Conservation (phyloP, 148 eudicot genomes). For the Camellia sinensis region DNA sequence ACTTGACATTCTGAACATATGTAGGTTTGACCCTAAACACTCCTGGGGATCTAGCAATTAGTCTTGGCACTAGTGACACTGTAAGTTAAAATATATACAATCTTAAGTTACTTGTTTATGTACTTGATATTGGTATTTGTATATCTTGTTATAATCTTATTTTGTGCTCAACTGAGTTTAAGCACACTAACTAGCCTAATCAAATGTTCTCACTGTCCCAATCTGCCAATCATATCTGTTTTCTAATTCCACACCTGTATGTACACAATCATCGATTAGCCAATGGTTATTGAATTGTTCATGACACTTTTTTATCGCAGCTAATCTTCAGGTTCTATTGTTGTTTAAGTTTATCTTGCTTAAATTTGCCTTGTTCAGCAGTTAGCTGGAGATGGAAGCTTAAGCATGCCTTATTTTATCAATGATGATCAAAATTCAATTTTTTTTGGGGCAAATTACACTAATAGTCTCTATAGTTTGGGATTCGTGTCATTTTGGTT, state of each 20-base stretch:
- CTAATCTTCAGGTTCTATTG: background rate
- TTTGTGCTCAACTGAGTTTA: background rate
- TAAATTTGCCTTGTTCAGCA: background rate
- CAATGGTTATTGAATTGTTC: constrained; percentile 1
- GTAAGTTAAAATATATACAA: constrained; percentile 41
- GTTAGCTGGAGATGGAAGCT: background rate
- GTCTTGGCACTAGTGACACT: constrained; percentile 98
- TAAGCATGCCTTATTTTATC: background rate
- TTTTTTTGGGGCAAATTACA: too few relatives aligned
- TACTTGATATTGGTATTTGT: background rate
- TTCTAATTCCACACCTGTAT: background rate
- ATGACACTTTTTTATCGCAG: background rate
- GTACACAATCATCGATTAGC: background rate
- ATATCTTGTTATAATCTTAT: background rate
- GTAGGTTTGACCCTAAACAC: constrained; percentile 84
- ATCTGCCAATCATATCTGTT: background rate
- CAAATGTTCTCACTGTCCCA: background rate
- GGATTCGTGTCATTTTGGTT: too few relatives aligned
- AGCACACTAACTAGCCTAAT: background rate
- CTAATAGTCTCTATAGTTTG: too few relatives aligned
- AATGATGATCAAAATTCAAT: background rate
- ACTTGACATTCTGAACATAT: constrained; percentile 1
- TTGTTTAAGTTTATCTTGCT: background rate
- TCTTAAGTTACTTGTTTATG: constrained; percentile 4
- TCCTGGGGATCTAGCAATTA: constrained; percentile 91